phyloP scores from a whole-genome alignment of 805 yeast species.

The Jamesozyma lodderae region DNA sequence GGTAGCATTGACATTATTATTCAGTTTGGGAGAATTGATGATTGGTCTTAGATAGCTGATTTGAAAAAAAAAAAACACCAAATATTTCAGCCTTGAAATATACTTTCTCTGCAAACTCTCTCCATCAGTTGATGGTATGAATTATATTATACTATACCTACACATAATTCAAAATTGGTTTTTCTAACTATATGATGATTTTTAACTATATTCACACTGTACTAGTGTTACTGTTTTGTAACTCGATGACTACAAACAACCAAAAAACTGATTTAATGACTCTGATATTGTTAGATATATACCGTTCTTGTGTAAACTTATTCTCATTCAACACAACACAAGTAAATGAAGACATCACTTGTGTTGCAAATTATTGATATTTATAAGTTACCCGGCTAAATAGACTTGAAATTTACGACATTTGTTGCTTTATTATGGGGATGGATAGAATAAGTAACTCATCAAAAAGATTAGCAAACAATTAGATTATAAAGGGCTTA shows the following conservation, averaged over 20 bases:
- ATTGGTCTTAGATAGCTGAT: slow-evolving; percentile 36
- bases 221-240: slow-evolving; percentile 24
- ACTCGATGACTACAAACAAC: slow-evolving; percentile 29
- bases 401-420: too few species aligned
- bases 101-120: neutral
- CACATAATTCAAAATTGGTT: neutral
- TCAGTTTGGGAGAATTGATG: slow-evolving; percentile 30
- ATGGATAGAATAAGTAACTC: too few species aligned
- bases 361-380: too few species aligned
- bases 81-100: neutral
- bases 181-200: slow-evolving; percentile 1
- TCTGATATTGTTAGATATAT: slow-evolving; percentile 20
- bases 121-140: slow-evolving; percentile 6
- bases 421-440: too few species aligned
- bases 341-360: too few species aligned
- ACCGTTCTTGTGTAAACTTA: neutral
- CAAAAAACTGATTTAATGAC: slow-evolving; percentile 34
- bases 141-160: neutral
- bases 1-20: slow-evolving; percentile 17
- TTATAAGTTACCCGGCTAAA: too few species aligned
- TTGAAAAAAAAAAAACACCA: neutral
- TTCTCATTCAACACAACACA: too few species aligned
- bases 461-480: too few species aligned
- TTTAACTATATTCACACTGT: slow-evolving; percentile 31
- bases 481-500: too few species aligned